Evolutionary conservation across 1,284 basidiomycete species (phyloP), one percentile per base, ranked within the genome.

Genomic region (Spongispora temasekensis): DNA sequence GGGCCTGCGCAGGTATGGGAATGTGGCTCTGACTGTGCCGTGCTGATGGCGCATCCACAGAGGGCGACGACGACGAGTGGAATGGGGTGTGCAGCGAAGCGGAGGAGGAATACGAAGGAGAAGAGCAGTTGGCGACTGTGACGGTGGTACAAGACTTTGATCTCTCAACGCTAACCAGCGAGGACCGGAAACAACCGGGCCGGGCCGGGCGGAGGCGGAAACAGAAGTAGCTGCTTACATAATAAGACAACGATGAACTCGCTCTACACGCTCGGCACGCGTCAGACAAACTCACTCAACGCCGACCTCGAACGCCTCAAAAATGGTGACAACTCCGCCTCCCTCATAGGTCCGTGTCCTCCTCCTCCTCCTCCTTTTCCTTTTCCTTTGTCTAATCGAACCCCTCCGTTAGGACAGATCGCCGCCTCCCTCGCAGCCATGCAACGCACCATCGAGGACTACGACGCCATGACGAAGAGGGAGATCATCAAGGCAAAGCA

Each of bases 401-500:
- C 62, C 55, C 61, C 58, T 61, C n/a, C 60, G 76, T 71, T 78
- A 97, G 95, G 95, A 75, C 95, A 97, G 83, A 94, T 98, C 77
- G 93, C 93, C 35, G 95, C 95, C 30, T 95, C 94, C 17, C 80
- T 98, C 21, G 86, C 93, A n/a, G 94, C 94, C 2, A 89, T 98
- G 82, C 88, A 93, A 58, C 81, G 95, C 59, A 94, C 96, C 58
- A 88, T 97, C 64, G 95, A 97, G 68, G 96, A 98, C 71, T 98
- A 97, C 71, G 95, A 97, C 71, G 90, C 92, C 13, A 95, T 98
- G 93, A 93, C 93, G 1, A 92, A 90, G 78, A 84, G 95, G 65
- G 95, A 98, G 75, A 94, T 97, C 70, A 92, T 97, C 57, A 94
- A 93, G 67, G 89, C 91, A 44, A 97, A 97, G 77, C 88, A 94